Percentiles rank a stretch among this genome's conserved stretches.
Evolutionary conservation across 371 early-diverging fungal genomes (phyloP).

Genomic region (Dinochytrium kinnereticum): DNA sequence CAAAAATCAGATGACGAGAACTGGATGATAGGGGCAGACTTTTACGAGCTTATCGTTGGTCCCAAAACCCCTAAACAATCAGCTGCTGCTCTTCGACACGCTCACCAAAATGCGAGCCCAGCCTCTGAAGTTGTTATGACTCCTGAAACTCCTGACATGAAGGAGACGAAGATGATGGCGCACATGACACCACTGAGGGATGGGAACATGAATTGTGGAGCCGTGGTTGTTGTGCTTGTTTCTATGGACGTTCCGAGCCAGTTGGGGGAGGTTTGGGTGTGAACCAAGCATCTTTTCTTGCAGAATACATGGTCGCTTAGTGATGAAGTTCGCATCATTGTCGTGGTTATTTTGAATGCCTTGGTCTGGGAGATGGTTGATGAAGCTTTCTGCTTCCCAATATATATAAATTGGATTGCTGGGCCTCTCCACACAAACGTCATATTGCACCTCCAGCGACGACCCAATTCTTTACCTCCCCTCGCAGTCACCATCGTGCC

Average conservation of each 20-base stretch:
- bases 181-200: constrained; percentile 27
- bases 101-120: neutral
- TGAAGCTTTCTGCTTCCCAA: too few relatives aligned
- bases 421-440: too few relatives aligned
- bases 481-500: too few relatives aligned
- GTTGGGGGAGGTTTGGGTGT: too few relatives aligned
- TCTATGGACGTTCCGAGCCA: neutral
- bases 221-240: constrained; percentile 15
- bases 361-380: too few relatives aligned
- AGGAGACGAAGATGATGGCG: constrained; percentile 12
- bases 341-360: too few relatives aligned
- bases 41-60: constrained; percentile 1
- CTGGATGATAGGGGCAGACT: constrained; percentile 5
- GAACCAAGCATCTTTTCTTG: too few relatives aligned
- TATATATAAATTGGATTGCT: too few relatives aligned
- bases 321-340: too few relatives aligned
- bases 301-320: too few relatives aligned
- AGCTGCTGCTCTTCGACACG: neutral
- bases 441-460: too few relatives aligned
- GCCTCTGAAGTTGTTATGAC: neutral
- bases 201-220: neutral
- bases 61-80: neutral
- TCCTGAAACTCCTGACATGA: neutral
- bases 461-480: too few relatives aligned
- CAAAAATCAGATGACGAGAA: neutral